Evolutionary conservation across 148 eudicot genomes (phyloP).

Genomic region (Salicornia ramosissima): DNA sequence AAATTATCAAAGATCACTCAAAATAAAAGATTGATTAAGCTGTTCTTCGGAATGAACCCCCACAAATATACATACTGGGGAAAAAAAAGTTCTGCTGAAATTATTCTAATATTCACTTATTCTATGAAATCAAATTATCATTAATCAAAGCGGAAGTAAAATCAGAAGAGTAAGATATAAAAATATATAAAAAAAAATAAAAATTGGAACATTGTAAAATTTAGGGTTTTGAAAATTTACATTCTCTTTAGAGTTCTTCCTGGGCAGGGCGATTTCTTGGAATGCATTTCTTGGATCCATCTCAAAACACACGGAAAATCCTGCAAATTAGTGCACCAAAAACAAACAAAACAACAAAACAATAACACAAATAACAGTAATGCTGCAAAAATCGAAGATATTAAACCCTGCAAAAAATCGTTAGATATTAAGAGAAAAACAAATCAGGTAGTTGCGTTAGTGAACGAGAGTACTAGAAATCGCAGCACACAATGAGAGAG

Average conservation of each 20-base stretch:
- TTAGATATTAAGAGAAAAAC: slow-evolving; percentile 1
- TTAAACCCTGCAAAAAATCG: slow-evolving; percentile 3
- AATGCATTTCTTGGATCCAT: slow-evolving; percentile 24
- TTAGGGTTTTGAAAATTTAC: slow-evolving; percentile 27
- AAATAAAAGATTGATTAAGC: not conserved
- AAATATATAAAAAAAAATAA: not conserved
- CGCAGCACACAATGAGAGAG: not conserved
- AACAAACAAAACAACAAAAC: slow-evolving; percentile 4
- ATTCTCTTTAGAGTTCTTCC: slow-evolving; percentile 62
- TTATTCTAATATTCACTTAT: too few relatives aligned
- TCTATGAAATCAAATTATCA: not conserved
- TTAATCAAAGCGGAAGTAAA: not conserved
- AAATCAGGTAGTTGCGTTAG: not conserved
- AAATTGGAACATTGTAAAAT: not conserved
- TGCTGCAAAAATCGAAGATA: not conserved
- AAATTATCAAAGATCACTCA: too few relatives aligned
- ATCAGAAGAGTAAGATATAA: not conserved
- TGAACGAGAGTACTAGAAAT: not conserved
- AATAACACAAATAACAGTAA: not conserved
- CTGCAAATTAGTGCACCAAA: slow-evolving; percentile 12
- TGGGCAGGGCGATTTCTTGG: slow-evolving; percentile 52
- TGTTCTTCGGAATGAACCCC: not conserved
- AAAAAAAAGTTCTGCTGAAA: too few relatives aligned
- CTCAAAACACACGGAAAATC: not conserved
- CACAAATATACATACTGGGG: too few relatives aligned